These are phyloP conservation scores for Podospora fimiseda DNA, from an alignment of 495 filamentous ascomycete genomes.

Conservation along the genomic window DNA sequence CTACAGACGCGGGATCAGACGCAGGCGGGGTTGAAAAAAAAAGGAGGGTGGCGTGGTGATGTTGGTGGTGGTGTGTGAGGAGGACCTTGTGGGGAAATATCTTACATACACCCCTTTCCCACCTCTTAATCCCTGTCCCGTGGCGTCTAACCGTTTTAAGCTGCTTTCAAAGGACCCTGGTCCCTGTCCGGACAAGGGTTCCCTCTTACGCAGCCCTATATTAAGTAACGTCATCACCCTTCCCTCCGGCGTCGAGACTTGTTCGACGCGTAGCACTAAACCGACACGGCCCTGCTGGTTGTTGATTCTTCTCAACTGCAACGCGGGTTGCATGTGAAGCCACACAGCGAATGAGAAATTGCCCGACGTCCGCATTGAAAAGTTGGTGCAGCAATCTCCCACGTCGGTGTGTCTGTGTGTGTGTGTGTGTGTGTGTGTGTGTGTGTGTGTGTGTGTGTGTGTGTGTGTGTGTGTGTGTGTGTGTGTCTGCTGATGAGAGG, in stretches of 20 bases:
- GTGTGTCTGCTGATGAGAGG: neutral
- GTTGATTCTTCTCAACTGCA: neutral
- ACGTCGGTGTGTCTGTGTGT: no score
- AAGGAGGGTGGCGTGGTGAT: neutral
- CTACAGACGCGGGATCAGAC: slow-evolving; percentile 5
- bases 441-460: neutral
- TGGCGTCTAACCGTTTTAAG: slow-evolving; percentile 26
- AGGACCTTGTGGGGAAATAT: neutral
- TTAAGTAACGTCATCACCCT: slow-evolving; percentile 30
- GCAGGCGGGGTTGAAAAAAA: slow-evolving; percentile 7
- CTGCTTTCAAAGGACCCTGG: slow-evolving; percentile 15
- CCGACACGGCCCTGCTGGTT: slow-evolving; percentile 1
- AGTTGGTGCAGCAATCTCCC: slow-evolving; percentile 11
- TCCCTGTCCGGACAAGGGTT: slow-evolving; percentile 8
- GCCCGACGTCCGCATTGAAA: slow-evolving; percentile 30
- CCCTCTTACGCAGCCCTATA: slow-evolving; percentile 28
- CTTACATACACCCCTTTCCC: neutral
- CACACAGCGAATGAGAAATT: slow-evolving; percentile 30
- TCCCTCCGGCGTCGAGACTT: neutral
- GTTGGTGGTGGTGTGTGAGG: neutral
- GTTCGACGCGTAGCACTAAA: neutral
- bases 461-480: no score
- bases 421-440: neutral
- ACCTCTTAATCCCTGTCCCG: slow-evolving; percentile 9
- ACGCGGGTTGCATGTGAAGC: slow-evolving; percentile 1